Evolutionary conservation across 805 yeast genomes (phyloP).

Genomic region (Cyberlindnera maclurae): DNA sequence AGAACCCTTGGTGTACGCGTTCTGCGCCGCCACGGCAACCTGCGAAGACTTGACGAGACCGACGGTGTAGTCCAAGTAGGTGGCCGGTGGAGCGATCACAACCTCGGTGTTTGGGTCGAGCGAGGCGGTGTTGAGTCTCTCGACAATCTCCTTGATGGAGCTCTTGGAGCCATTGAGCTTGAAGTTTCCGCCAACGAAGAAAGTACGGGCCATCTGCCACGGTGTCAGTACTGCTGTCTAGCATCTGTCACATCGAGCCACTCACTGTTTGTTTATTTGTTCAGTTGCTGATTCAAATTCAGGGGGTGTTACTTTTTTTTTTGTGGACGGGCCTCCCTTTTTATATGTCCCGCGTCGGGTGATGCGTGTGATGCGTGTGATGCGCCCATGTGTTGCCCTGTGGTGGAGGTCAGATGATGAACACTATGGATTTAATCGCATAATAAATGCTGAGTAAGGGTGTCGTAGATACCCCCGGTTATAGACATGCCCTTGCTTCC

Average conservation of each 20-base stretch:
- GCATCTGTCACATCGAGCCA: no score
- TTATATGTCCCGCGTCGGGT: no score
- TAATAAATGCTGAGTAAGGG: no score
- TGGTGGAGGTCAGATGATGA: no score
- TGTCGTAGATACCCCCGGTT: no score
- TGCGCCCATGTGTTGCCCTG: no score
- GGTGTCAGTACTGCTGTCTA: no score
- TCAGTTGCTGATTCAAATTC: background rate
- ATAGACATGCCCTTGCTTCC: no score
- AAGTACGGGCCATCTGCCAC: conserved; percentile 65
- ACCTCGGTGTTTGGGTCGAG: conserved; percentile 81
- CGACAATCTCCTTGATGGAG: conserved; percentile 78
- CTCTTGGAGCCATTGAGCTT: conserved; percentile 94
- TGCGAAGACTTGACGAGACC: conserved; percentile 59
- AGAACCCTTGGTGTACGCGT: conserved; percentile 75
- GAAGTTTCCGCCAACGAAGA: conserved; percentile 99
- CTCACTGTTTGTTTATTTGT: background rate
- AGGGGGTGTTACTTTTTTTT: no score
- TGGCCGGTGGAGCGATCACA: conserved; percentile 94
- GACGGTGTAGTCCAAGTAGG: conserved; percentile 77
- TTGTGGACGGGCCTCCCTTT: no score
- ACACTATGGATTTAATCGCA: no score
- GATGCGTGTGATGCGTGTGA: no score
- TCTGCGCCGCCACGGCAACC: conserved; percentile 85
- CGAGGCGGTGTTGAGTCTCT: conserved; percentile 69